A percentile compares a stretch with the other conserved stretches of the same genome.
These are phyloP conservation scores for Candida dendrica DNA, from an alignment of 805 yeast species.

Conservation along the genomic window DNA sequence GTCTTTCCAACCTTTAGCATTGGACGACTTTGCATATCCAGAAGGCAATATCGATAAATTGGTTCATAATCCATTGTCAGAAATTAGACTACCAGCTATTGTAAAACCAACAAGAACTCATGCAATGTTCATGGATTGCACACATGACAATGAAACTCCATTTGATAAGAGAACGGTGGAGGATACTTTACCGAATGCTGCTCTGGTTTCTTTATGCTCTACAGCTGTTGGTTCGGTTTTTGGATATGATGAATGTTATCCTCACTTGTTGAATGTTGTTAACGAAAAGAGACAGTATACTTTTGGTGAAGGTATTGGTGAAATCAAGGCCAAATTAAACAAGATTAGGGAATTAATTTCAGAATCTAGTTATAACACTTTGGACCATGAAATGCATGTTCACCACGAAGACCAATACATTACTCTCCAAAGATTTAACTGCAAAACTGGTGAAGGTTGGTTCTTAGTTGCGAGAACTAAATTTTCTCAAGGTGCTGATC, in stretches of 20 bases:
- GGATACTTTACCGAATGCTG: conserved; percentile 93
- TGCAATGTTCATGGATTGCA: conserved; percentile 95
- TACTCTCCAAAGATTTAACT: conserved; percentile 81
- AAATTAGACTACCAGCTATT: conserved; percentile 59
- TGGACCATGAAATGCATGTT: conserved; percentile 85
- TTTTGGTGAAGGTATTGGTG: conserved; percentile 58
- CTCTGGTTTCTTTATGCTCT: conserved; percentile 85
- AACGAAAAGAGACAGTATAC: conserved; percentile 62
- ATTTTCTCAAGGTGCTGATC: conserved; percentile 42
- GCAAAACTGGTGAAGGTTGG: conserved; percentile 82
- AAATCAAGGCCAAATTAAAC: conserved; percentile 57
- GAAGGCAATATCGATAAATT: conserved; percentile 26
- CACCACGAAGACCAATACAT: conserved; percentile 92
- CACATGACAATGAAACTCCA: conserved; percentile 93
- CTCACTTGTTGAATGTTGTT: conserved; percentile 74
- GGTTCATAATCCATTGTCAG: conserved; percentile 35
- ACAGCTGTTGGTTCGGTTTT: conserved; percentile 92
- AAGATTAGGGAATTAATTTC: conserved; percentile 52
- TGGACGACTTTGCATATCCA: conserved; percentile 68
- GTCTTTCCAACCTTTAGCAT: conserved; percentile 72
- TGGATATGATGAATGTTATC: conserved; percentile 92
- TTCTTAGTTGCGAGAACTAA: conserved; percentile 83
- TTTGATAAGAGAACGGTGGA: conserved; percentile 85
- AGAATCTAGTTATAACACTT: conserved; percentile 32
- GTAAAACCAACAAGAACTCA: conserved; percentile 74